phyloP scores from a whole-genome alignment of 2,329 filamentous ascomycete species.

The Pseudocercospora cruenta region DNA sequence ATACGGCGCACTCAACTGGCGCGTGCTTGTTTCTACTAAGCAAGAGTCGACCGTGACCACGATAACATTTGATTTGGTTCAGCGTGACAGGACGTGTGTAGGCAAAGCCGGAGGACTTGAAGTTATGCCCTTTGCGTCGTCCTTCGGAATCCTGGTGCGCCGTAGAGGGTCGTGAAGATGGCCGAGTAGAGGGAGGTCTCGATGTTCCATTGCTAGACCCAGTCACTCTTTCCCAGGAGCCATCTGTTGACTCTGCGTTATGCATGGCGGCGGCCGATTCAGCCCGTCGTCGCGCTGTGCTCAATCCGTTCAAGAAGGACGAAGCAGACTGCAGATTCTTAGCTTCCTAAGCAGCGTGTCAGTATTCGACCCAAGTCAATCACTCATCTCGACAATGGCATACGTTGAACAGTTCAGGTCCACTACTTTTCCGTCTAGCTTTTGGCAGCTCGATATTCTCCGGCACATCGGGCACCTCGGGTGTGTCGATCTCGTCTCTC shows the following conservation, averaged over 20 bases:
- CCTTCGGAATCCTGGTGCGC: conserved; percentile 26
- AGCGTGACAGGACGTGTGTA: conserved; percentile 35
- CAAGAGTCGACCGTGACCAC: conserved; percentile 33
- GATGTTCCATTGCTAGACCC: conserved; percentile 10
- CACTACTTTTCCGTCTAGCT: conserved; percentile 37
- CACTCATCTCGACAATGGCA: conserved; percentile 6
- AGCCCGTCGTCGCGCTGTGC: conserved; percentile 37
- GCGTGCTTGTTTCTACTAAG: conserved; percentile 36
- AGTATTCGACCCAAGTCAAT: neutral
- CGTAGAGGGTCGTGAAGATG: conserved; percentile 20
- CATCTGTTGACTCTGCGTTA: conserved; percentile 16
- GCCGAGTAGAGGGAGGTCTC: conserved; percentile 24
- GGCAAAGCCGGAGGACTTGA: conserved; percentile 40
- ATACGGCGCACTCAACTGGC: conserved; percentile 41
- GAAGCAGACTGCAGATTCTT: conserved; percentile 38
- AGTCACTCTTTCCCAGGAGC: conserved; percentile 17
- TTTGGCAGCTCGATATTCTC: conserved; percentile 29
- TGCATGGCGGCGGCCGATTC: conserved; percentile 30
- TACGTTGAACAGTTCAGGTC: conserved; percentile 40
- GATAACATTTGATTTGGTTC: conserved; percentile 37
- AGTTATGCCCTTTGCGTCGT: conserved; percentile 34
- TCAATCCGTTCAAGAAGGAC: conserved; percentile 40
- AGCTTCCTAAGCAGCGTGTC: conserved; percentile 33
- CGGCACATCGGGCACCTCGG: conserved; percentile 30
- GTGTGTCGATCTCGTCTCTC: conserved; percentile 38